These are phyloP conservation scores for Huntiella bhutanensis DNA, from an alignment of 2,329 filamentous ascomycete genomes.

Conservation along the genomic window DNA sequence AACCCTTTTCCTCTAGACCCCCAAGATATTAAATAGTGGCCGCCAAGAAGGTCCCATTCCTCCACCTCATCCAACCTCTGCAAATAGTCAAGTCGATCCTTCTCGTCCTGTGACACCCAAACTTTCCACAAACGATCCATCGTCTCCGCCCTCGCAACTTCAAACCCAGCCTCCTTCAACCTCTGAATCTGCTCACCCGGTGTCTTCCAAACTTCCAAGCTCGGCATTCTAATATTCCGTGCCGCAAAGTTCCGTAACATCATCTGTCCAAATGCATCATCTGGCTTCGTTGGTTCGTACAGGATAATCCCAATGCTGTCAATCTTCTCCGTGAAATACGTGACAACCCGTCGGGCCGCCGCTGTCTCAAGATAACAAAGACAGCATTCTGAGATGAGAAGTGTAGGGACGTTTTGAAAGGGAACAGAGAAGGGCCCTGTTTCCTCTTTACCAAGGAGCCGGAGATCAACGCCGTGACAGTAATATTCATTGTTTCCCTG, in stretches of 20 bases:
- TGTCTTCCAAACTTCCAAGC: conserved; percentile 52
- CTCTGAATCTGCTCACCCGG: conserved; percentile 49
- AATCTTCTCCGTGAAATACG: conserved; percentile 40
- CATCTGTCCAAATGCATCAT: conserved; percentile 73
- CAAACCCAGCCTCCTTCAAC: conserved; percentile 48
- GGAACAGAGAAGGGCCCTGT: conserved; percentile 1
- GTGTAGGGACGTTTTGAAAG: conserved; percentile 44
- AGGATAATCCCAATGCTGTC: conserved; percentile 41
- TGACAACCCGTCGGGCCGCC: conserved; percentile 44
- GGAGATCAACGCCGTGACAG: conserved; percentile 52
- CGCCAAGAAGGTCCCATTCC: conserved; percentile 73
- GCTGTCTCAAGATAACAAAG: conserved; percentile 63
- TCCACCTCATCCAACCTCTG: conserved; percentile 92
- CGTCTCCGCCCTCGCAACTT: conserved; percentile 22
- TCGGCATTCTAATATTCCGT: conserved; percentile 68
- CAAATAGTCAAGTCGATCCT: conserved; percentile 55
- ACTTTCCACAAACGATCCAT: conserved; percentile 48
- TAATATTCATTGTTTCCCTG: conserved; percentile 25
- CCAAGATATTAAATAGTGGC: conserved; percentile 83
- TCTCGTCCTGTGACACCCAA: conserved; percentile 56
- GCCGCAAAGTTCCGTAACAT: conserved; percentile 83
- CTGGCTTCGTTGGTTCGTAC: conserved; percentile 75
- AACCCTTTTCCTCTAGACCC: conserved; percentile 46
- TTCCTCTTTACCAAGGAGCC: conserved; percentile 26
- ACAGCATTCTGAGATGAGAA: conserved; percentile 89